These are phyloP conservation scores for Oryza glumipatula DNA, from an alignment of 176 grass and related monocot genomes.

Conservation along the genomic window DNA sequence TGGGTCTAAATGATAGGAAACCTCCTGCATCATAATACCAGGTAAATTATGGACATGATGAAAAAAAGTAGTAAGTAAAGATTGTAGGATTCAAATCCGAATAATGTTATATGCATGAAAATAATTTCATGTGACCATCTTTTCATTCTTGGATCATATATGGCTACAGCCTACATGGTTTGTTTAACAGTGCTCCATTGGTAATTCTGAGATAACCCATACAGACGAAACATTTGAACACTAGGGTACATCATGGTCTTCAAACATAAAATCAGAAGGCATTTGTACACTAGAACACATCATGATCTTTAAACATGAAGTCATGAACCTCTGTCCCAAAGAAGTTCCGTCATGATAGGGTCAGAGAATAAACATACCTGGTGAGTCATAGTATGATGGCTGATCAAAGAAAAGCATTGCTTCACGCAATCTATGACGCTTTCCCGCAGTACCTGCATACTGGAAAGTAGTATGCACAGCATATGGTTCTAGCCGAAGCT, in stretches of 20 bases:
- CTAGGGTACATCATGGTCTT: slow-evolving; percentile 6
- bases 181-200: slow-evolving; percentile 10
- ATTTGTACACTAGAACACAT: slow-evolving; percentile 5
- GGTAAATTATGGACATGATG: slow-evolving; percentile 17
- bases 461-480: slow-evolving; percentile 99
- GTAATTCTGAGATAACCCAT: not conserved
- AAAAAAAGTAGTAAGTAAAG: slow-evolving; percentile 1
- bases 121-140: not conserved
- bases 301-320: slow-evolving; percentile 20
- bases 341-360: not conserved
- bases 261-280: slow-evolving; percentile 15
- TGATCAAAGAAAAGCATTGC: slow-evolving; percentile 90
- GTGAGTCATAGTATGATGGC: slow-evolving; percentile 79
- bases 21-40: slow-evolving; percentile 66
- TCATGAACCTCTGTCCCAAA: not conserved
- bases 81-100: not conserved
- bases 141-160: not conserved
- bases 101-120: not conserved
- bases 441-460: slow-evolving; percentile 95
- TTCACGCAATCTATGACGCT: slow-evolving; percentile 92
- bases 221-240: slow-evolving; percentile 6
- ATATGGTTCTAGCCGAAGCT: slow-evolving; percentile 92
- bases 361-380: slow-evolving; percentile 57
- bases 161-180: not conserved
- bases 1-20: slow-evolving; percentile 88